Conservation (phyloP, 2,329 filamentous ascomycete species). For the Botryotinia globosa region DNA sequence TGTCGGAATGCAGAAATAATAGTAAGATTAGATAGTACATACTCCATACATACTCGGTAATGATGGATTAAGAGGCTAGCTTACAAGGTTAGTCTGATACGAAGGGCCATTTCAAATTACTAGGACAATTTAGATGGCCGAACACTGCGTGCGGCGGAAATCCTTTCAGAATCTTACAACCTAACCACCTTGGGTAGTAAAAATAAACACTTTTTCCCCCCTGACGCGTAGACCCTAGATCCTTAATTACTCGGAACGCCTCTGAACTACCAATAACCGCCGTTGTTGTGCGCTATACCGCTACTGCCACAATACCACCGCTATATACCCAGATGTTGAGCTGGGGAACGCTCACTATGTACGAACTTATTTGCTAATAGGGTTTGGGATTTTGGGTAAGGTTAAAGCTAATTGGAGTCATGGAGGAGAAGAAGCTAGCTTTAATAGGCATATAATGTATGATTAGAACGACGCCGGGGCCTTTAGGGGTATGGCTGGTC, state of each 20-base stretch:
- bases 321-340: constrained; percentile 2
- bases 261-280: not conserved
- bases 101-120: not conserved
- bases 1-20: not conserved
- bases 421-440: too few relatives aligned
- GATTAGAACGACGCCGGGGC: too few relatives aligned
- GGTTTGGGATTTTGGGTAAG: not conserved
- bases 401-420: not conserved
- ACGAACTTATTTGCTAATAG: not conserved
- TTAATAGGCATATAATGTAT: too few relatives aligned
- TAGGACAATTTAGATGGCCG: not conserved
- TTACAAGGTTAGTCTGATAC: not conserved
- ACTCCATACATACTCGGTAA: not conserved
- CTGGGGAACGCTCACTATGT: not conserved
- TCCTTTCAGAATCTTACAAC: not conserved
- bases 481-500: too few relatives aligned
- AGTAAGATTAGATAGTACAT: not conserved
- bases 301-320: not conserved
- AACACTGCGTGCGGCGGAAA: not conserved
- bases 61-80: not conserved
- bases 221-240: constrained; percentile 2
- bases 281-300: not conserved
- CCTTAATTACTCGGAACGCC: not conserved
- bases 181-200: not conserved
- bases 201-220: not conserved